phyloP scores from a whole-genome alignment of 352 stramenopile genomes.

The Porosira glacialis region DNA sequence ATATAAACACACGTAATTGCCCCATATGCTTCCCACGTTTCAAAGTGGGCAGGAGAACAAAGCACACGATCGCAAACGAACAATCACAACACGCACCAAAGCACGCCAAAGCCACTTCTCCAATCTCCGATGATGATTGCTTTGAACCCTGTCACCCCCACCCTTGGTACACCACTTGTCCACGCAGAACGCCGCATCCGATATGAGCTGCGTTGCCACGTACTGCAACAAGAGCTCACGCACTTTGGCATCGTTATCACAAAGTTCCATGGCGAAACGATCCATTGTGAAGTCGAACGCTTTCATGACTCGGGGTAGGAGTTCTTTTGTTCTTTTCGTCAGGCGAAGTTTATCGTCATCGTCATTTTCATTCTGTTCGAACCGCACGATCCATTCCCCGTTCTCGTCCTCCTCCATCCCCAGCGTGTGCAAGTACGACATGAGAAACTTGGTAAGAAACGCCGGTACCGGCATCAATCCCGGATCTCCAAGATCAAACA shows the following conservation, averaged over 20 bases:
- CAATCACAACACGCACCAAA: too few relatives aligned
- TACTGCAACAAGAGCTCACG: slow-evolving; percentile 62
- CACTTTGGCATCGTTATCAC: slow-evolving; percentile 56
- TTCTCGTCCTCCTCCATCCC: slow-evolving; percentile 73
- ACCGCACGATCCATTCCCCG: slow-evolving; percentile 63
- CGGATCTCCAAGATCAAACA: slow-evolving; percentile 74
- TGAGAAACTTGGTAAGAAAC: slow-evolving; percentile 76
- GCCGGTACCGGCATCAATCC: slow-evolving; percentile 54
- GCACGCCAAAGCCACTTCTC: slow-evolving; percentile 72
- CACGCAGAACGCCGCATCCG: slow-evolving; percentile 72
- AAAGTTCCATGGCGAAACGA: slow-evolving; percentile 59
- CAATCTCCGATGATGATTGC: slow-evolving; percentile 47
- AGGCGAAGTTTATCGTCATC: slow-evolving; percentile 44
- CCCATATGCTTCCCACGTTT: too few relatives aligned
- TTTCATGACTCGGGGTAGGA: slow-evolving; percentile 55
- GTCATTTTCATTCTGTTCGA: slow-evolving; percentile 57
- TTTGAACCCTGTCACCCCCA: slow-evolving; percentile 43
- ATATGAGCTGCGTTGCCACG: slow-evolving; percentile 64
- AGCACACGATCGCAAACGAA: too few relatives aligned
- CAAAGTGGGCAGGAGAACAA: too few relatives aligned
- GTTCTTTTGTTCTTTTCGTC: slow-evolving; percentile 52
- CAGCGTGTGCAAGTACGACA: slow-evolving; percentile 70
- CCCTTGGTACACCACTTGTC: slow-evolving; percentile 73
- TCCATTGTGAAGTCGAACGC: slow-evolving; percentile 65
- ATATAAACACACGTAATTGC: too few relatives aligned